A percentile compares a stretch with the other conserved stretches of the same genome.
Evolutionary conservation across 805 yeast genomes (phyloP).

Genomic region (Starmerella potacharoeniae): DNA sequence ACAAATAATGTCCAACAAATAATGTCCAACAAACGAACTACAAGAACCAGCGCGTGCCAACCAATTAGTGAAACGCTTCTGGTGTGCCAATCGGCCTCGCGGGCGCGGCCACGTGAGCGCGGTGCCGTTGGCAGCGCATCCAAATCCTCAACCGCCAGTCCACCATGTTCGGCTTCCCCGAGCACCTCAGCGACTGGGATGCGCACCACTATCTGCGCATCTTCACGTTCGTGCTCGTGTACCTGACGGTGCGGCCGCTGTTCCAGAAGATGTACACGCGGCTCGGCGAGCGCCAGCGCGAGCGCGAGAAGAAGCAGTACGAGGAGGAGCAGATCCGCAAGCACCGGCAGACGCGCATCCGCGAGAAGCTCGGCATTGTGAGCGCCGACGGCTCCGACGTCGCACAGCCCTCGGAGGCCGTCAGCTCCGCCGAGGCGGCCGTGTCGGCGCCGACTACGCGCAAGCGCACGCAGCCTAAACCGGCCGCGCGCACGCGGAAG

Average conservation of each 20-base stretch:
- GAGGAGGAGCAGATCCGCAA: constrained; percentile 23
- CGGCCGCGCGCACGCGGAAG: constrained; percentile 8
- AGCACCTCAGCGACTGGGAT: constrained; percentile 22
- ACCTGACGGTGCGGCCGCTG: constrained; percentile 26
- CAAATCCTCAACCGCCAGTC: background rate
- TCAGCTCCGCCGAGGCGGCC: background rate
- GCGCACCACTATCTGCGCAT: constrained; percentile 27
- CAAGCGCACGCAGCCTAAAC: constrained; percentile 9
- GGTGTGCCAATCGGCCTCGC: no score
- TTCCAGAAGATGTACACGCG: constrained; percentile 24
- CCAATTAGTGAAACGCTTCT: no score
- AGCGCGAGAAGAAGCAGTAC: constrained; percentile 19
- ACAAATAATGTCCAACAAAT: no score
- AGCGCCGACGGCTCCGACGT: constrained; percentile 3
- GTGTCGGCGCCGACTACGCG: background rate
- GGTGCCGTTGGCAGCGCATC: background rate
- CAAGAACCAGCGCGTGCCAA: no score
- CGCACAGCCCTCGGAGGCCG: background rate
- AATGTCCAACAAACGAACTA: no score
- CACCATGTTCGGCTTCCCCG: constrained; percentile 28
- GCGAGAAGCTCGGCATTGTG: constrained; percentile 21
- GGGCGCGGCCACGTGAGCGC: background rate
- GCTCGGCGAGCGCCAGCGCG: constrained; percentile 22
- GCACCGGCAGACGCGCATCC: constrained; percentile 23
- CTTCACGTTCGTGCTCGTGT: constrained; percentile 24